Evolutionary conservation across 1,284 basidiomycete species (phyloP), one percentile per base, ranked within the genome.

Genomic region (Fomitiporia mediterranea): DNA sequence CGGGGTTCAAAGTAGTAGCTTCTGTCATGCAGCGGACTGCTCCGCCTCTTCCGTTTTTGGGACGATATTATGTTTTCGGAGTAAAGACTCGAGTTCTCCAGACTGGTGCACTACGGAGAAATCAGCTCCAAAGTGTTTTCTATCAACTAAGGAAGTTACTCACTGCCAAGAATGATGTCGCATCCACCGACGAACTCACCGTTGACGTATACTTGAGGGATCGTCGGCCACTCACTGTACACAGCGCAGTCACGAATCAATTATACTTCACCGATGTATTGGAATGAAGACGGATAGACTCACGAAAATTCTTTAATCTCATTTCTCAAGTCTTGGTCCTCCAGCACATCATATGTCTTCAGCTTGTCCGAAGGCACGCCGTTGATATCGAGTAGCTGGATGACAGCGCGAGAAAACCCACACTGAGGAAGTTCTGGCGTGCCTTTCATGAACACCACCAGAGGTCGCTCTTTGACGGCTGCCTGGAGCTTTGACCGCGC

Each of bases 111-210:
- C 91, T 93, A 46, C 15, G 25, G 44, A 8, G 63, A 32, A 49
- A 21, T 8, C 15, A 21, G 17, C 48, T 25, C 2, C 34, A 49
- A 17, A 9, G 44, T 32, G 27, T 35, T 17, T n/a, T n/a, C 47
- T 44, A 46, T 46, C 15, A 58, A 40, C 25, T 48, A 47, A 58
- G 25, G 27, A n/a, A 25, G 58, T 59, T 54, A 85, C 93, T 74
- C 67, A 95, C 94, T 98, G 63, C 83, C 83, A 28, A 98, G 71
- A 53, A 98, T 75, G 65, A 98, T 98, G 72, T 99, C 96, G 70
- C 94, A 98, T 48, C 96, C 96, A 47, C 96, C 96, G 28, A 98
- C 80, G 66, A 99, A 99, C 69, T 98, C 94, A 25, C 95, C 94
- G 57, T 91, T 86, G 39, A 98, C 79, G 68, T 97, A 99, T 7